A percentile compares a stretch with the other conserved stretches of the same genome.
phyloP scores from a whole-genome alignment of 148 eudicot genomes.

The Persicaria tinctoria region DNA sequence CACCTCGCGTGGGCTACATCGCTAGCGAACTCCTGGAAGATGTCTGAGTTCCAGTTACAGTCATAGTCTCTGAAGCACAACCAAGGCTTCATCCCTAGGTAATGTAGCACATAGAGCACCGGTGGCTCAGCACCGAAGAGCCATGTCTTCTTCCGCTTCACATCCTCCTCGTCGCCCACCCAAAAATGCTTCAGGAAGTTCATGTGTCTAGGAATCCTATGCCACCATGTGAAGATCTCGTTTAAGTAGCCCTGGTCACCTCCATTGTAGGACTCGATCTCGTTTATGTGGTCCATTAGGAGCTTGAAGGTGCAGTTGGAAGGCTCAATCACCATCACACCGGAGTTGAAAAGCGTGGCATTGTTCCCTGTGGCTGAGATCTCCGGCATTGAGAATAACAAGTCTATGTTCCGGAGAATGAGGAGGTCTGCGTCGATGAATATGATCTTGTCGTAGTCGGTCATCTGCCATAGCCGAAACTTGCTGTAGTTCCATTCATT shows the following conservation, averaged over 20 bases:
- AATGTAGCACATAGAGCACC: conserved; percentile 65
- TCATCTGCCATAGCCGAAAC: conserved; percentile 85
- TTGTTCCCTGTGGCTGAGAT: conserved; percentile 83
- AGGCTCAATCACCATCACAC: conserved; percentile 92
- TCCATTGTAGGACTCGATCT: conserved; percentile 79
- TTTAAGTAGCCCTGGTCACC: conserved; percentile 93
- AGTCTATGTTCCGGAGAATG: conserved; percentile 65
- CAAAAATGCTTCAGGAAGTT: conserved; percentile 75
- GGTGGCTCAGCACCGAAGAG: conserved; percentile 80
- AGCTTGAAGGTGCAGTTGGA: conserved; percentile 75
- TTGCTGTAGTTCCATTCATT: conserved; percentile 98
- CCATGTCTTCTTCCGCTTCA: conserved; percentile 41
- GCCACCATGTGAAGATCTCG: conserved; percentile 95
- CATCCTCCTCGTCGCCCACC: conserved; percentile 66
- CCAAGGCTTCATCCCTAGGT: conserved; percentile 86
- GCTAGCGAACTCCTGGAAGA: conserved; percentile 71
- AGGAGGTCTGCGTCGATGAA: conserved; percentile 86
- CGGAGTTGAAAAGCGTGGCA: conserved; percentile 78
- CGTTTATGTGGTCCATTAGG: conserved; percentile 64
- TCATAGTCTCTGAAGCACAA: conserved; percentile 78
- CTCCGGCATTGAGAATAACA: conserved; percentile 69
- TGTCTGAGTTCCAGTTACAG: conserved; percentile 69
- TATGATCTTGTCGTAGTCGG: conserved; percentile 80
- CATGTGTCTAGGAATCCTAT: conserved; percentile 69
- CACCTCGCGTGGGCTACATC: conserved; percentile 69